Evolutionary conservation across 2,329 filamentous ascomycete genomes (phyloP), one percentile per base, ranked within the genome.

Genomic region (Colletotrichum lini): DNA sequence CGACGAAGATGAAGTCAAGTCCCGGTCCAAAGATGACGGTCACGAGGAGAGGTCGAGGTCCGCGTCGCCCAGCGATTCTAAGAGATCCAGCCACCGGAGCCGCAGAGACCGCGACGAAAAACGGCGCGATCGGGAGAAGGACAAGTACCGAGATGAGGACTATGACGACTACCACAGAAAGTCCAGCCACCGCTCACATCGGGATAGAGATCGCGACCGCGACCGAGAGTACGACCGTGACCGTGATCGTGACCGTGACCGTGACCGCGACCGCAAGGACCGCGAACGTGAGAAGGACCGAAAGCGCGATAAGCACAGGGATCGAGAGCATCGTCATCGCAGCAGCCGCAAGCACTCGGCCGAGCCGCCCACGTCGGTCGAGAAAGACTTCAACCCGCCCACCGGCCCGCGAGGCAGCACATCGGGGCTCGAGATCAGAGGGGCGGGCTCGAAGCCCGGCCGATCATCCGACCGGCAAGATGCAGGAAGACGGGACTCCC

Each of bases 11-110:
- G 84, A 87, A 54, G 76, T 78, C 60, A 81, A 77, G 73, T 76
- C 79, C 50, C 79, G 80, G 47, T 74, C 81, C 53, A 73, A 74
- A 56, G 50, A 76, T 72, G 80, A 80, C 74, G 82, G 85, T 58
- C 84, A 85, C 74, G 82, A 84, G 15, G 87, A 90, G 58, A 87
- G 88, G 61, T 90, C 91, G 0, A 87, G 92, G 68, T 94, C 92
- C 6, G 86, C 86, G 6, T 94, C 93, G 2, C 88, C 88, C 1
- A 88, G 90, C 15, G 86, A 87, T 12, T 86, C 86, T 47, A 89
- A 87, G 73, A 82, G 86, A 65, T 87, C 88, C 8, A 85, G 86
- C 59, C 89, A 91, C 75, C 89, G 90, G 72, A 90, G 90, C 74
- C 90, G 88, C 62, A 87, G 86, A 73, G 89, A 92, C 52, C 85